Percentiles rank a stretch among this genome's conserved stretches.
Evolutionary conservation across 1,284 basidiomycete genomes (phyloP).

Genomic region (Hypsizygus ulmarius): DNA sequence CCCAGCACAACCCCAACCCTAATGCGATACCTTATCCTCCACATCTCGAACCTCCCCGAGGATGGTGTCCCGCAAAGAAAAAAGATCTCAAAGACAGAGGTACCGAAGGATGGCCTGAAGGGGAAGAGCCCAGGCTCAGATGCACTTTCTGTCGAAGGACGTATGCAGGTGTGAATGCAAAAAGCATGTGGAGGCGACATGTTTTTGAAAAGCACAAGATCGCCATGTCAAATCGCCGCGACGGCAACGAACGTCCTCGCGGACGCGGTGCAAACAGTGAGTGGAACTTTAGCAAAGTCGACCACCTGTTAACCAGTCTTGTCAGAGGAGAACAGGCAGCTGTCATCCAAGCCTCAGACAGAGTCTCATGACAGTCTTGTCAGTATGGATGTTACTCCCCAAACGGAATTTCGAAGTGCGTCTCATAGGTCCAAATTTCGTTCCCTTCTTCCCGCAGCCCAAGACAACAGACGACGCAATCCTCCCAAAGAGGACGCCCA

Average conservation of each 20-base stretch:
- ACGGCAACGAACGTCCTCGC: constrained; percentile 58
- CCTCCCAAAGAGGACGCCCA: constrained; percentile 15
- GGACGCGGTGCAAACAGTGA: constrained; percentile 63
- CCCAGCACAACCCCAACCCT: constrained; percentile 43
- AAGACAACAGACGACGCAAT: constrained; percentile 19
- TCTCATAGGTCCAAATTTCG: constrained; percentile 44
- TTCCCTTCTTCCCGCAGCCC: constrained; percentile 25
- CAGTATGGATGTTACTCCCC: constrained; percentile 38
- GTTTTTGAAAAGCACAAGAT: constrained; percentile 85
- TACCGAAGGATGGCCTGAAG: constrained; percentile 67
- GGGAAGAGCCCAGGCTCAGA: constrained; percentile 70
- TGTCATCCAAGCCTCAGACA: constrained; percentile 24
- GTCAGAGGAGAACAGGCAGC: constrained; percentile 46
- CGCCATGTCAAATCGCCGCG: constrained; percentile 78
- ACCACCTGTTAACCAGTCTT: constrained; percentile 10
- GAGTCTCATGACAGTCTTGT: constrained; percentile 41
- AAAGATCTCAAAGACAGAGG: constrained; percentile 66
- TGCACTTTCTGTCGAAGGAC: constrained; percentile 79
- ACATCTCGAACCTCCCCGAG: constrained; percentile 72
- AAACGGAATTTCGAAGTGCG: constrained; percentile 29
- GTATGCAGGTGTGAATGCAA: constrained; percentile 80
- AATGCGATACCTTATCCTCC: constrained; percentile 64
- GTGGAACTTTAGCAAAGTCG: constrained; percentile 23
- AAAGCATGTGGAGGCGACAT: constrained; percentile 84
- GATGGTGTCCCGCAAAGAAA: constrained; percentile 78